Percentiles rank a stretch among this genome's conserved stretches.
These are phyloP conservation scores for Schrenkiella parvula DNA, from an alignment of 345 rosid species.

Conservation along the genomic window DNA sequence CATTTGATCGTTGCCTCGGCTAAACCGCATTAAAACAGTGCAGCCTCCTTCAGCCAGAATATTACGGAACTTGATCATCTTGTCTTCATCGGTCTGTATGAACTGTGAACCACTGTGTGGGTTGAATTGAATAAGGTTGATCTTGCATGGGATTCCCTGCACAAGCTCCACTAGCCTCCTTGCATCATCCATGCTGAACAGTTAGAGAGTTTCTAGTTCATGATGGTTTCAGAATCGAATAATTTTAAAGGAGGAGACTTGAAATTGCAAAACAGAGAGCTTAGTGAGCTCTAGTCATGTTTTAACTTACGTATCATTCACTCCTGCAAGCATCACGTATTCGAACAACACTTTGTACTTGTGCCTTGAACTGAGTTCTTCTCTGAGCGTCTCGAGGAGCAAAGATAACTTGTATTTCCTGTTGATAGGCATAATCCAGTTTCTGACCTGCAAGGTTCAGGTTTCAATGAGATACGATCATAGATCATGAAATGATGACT, in stretches of 20 bases:
- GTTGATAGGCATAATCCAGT: conserved; percentile 94
- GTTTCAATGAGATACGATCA: not conserved
- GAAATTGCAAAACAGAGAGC: not conserved
- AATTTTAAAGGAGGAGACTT: not conserved
- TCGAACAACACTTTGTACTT: conserved; percentile 85
- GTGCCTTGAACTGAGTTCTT: conserved; percentile 55
- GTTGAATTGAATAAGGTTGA: conserved; percentile 86
- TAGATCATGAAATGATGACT: not conserved
- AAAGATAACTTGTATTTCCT: conserved; percentile 67
- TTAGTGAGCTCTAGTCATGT: not conserved
- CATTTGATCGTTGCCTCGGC: conserved; percentile 95
- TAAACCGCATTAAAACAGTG: conserved; percentile 57
- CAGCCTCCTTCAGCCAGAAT: conserved; percentile 64
- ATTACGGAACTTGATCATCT: conserved; percentile 77
- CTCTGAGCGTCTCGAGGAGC: conserved; percentile 78
- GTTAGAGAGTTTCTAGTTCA: not conserved
- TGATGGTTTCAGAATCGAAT: not conserved
- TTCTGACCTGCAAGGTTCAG: conserved; percentile 61
- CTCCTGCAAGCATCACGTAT: conserved; percentile 88
- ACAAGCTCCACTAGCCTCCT: conserved; percentile 75
- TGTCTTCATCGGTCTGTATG: conserved; percentile 65
- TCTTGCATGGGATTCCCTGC: conserved; percentile 92
- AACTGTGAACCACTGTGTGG: conserved; percentile 79
- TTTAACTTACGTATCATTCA: conserved; percentile 72
- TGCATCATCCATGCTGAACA: conserved; percentile 81